Evolutionary conservation across 2,329 filamentous ascomycete species (phyloP), one percentile per base, ranked within the genome.

Genomic region (Scolecobasidium constrictum): DNA sequence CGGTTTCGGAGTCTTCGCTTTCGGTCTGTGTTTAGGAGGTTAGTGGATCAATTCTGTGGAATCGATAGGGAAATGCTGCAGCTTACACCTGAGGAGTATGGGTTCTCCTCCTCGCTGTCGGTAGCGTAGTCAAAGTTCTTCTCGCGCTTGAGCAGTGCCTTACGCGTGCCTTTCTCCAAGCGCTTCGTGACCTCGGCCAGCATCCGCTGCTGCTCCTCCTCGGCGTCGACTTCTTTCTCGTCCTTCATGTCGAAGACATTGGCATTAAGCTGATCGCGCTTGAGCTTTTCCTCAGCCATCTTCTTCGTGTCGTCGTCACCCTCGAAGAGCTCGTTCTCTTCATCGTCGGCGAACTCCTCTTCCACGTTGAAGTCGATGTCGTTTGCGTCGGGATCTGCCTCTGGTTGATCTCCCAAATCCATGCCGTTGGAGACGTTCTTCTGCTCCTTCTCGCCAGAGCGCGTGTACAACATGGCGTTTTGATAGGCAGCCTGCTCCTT

Each of bases 111-210:
- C 44, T 69, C 67, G 40, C 71, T 74, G 40, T 86, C 84, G 50
- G 78, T 83, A 53, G 85, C 84, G 56, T 94, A 94, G 48, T 92
- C 83, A 50, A 78, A 81, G 51, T 93, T 85, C 60, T 86, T 83
- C 62, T 95, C 92, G 41, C 85, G 76, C 63, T 84, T 90, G 52
- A 82, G 79, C 9, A 96, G 71, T 9, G 83, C 79, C 62, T 93
- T 94, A 46, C 83, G 79, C 4, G 87, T 73, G 36, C 75, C 71
- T 60, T 90, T 93, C 47, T 86, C 83, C 44, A 83, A 72, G 48
- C 78, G 75, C 58, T 79, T 83, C 48, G 77, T 69, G 47, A 77
- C 71, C 45, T 84, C 73, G 50, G 81, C 80, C 50, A 84, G 81
- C 16, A 77, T 75, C 57, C 81, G 69, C 54, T 78, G 75, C 51